Conservation (phyloP, 495 filamentous ascomycete genomes). For the Elaphomyces granulatus region DNA sequence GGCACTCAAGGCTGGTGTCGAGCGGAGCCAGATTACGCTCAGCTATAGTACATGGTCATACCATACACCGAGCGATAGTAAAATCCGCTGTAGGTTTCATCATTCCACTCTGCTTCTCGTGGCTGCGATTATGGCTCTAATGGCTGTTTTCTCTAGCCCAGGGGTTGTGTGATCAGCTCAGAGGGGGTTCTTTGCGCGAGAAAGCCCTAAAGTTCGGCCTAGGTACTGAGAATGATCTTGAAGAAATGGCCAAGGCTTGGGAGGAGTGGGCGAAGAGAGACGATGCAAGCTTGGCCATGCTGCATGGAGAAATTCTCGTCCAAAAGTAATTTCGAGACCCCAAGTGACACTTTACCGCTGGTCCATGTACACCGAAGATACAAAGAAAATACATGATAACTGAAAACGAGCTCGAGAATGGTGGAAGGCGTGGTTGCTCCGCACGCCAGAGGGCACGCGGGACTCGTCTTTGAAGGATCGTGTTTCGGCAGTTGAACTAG, state of each 20-base stretch:
- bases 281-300: slow-evolving; percentile 37
- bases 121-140: slow-evolving; percentile 25
- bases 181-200: no score
- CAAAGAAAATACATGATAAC: slow-evolving; percentile 45
- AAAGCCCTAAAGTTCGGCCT: no score
- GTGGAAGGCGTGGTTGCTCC: no score
- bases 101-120: slow-evolving; percentile 31
- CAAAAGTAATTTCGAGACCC: slow-evolving; percentile 27
- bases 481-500: no score
- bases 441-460: slow-evolving; percentile 39
- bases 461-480: no score
- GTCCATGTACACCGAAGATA: not conserved
- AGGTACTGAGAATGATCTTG: slow-evolving; percentile 28
- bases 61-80: slow-evolving; percentile 26
- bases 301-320: slow-evolving; percentile 42
- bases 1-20: slow-evolving; percentile 37
- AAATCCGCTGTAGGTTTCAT: slow-evolving; percentile 31
- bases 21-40: slow-evolving; percentile 20
- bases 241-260: slow-evolving; percentile 28
- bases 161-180: no score
- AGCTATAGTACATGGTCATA: slow-evolving; percentile 33
- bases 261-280: slow-evolving; percentile 29
- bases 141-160: slow-evolving; percentile 22
- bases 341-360: no score
- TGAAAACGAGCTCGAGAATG: slow-evolving; percentile 46